Percentiles rank a stretch among this genome's conserved stretches.
phyloP scores from a whole-genome alignment of 768 basidiomycete species.

The Cyclocybe cylindracea region DNA sequence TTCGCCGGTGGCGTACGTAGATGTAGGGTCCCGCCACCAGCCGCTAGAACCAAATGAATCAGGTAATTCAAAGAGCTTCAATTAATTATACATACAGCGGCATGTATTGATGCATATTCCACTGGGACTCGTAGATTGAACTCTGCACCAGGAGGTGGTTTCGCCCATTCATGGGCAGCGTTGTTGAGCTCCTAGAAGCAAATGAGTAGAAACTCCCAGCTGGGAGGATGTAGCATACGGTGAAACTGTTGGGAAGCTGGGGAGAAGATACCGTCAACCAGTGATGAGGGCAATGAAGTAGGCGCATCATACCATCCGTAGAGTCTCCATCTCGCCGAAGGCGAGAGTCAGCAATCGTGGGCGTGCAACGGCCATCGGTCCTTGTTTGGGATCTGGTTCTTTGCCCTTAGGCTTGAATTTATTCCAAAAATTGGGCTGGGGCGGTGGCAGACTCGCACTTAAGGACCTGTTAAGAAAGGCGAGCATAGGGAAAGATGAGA shows the following conservation, averaged over 20 bases:
- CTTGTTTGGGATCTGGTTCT: constrained; percentile 52
- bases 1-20: constrained; percentile 52
- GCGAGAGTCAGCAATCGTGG: constrained; percentile 80
- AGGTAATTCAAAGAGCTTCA: constrained; percentile 4
- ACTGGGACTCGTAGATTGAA: constrained; percentile 82
- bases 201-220: constrained; percentile 5
- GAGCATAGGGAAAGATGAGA: constrained; percentile 32
- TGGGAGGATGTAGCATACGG: constrained; percentile 42
- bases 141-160: constrained; percentile 77
- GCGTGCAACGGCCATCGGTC: constrained; percentile 69
- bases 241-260: constrained; percentile 70
- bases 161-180: constrained; percentile 82
- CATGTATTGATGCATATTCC: constrained; percentile 85
- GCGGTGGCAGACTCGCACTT: constrained; percentile 58
- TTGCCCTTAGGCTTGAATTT: constrained; percentile 76
- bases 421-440: constrained; percentile 49
- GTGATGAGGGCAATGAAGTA: constrained; percentile 5
- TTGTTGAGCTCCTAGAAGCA: constrained; percentile 71
- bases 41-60: constrained; percentile 47
- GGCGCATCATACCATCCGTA: constrained; percentile 56
- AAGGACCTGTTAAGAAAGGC: constrained; percentile 56
- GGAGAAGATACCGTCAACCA: constrained; percentile 8
- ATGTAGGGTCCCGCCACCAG: constrained; percentile 82
- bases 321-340: constrained; percentile 85
- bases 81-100: constrained; percentile 57